phyloP scores from a whole-genome alignment of 768 basidiomycete genomes.

The Amanita pseudoporphyria region DNA sequence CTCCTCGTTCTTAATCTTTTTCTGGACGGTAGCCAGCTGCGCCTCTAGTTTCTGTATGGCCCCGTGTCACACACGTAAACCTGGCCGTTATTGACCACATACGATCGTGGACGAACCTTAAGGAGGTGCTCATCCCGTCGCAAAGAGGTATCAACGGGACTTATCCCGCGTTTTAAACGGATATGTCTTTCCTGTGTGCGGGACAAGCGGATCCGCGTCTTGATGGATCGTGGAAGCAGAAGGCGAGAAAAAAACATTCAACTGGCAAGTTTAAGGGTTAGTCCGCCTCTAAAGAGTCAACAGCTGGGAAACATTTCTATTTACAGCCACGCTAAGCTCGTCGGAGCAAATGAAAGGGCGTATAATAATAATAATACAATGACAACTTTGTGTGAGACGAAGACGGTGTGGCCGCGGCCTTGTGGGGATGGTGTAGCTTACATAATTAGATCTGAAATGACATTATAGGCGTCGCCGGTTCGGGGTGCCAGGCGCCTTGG shows the following conservation, averaged over 20 bases:
- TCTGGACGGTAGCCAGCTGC: slow-evolving; percentile 17
- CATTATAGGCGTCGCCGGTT: slow-evolving; percentile 8
- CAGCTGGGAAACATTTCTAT: too few species aligned
- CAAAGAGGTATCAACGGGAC: slow-evolving; percentile 7
- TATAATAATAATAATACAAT: not conserved
- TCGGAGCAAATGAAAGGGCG: too few species aligned
- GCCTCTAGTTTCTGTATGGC: slow-evolving; percentile 18
- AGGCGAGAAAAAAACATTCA: not conserved
- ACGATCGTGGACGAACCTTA: slow-evolving; percentile 11
- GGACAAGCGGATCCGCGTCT: not conserved
- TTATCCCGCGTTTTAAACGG: slow-evolving; percentile 14
- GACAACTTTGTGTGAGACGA: not conserved
- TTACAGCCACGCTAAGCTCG: too few species aligned
- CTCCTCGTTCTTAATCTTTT: slow-evolving; percentile 18
- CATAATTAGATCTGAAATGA: slow-evolving; percentile 8
- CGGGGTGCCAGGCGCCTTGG: slow-evolving; percentile 7
- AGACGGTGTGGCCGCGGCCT: not conserved
- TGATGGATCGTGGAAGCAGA: not conserved
- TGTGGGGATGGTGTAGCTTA: not conserved
- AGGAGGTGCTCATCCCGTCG: slow-evolving; percentile 19
- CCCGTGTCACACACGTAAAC: slow-evolving; percentile 4
- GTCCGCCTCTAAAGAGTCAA: too few species aligned
- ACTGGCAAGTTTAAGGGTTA: too few species aligned
- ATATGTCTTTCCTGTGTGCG: slow-evolving; percentile 11
- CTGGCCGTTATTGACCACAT: not conserved